Evolutionary conservation across 768 basidiomycete species (phyloP).

Genomic region (Lentinula sp.): DNA sequence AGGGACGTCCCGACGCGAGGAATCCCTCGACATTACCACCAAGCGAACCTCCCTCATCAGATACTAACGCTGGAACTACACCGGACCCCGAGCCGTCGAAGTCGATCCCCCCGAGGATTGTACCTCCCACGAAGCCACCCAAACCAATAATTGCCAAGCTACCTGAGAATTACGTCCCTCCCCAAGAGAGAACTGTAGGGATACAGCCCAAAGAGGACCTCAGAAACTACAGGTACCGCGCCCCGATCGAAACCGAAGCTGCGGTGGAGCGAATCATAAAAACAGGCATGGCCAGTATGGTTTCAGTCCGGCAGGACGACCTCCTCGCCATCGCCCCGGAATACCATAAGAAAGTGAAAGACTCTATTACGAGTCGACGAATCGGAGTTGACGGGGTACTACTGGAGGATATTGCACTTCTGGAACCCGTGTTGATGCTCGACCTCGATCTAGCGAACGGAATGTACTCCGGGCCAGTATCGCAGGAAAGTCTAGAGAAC

Average conservation of each 20-base stretch:
- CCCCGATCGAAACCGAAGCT: too few relatives aligned
- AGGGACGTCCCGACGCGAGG: neutral
- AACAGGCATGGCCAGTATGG: neutral
- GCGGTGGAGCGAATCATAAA: neutral
- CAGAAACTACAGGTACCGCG: neutral
- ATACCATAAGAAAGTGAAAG: neutral
- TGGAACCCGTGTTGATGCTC: neutral
- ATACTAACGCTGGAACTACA: too few relatives aligned
- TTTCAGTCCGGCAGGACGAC: neutral
- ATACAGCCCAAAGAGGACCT: neutral
- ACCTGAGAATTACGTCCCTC: neutral
- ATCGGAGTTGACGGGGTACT: neutral
- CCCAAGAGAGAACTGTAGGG: neutral
- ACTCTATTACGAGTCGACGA: neutral
- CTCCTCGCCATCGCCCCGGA: neutral
- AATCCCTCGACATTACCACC: neutral
- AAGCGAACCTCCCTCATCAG: too few relatives aligned
- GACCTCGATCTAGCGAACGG: neutral
- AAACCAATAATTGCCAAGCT: neutral
- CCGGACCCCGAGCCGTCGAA: neutral
- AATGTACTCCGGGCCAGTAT: too few relatives aligned
- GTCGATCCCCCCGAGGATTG: neutral
- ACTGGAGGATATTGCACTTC: fast-evolving
- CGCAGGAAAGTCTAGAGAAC: too few relatives aligned
- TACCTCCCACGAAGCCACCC: neutral